Base-by-base conservation (phyloP, 768 basidiomycete genomes). In the Suillus brevipes region DNA sequence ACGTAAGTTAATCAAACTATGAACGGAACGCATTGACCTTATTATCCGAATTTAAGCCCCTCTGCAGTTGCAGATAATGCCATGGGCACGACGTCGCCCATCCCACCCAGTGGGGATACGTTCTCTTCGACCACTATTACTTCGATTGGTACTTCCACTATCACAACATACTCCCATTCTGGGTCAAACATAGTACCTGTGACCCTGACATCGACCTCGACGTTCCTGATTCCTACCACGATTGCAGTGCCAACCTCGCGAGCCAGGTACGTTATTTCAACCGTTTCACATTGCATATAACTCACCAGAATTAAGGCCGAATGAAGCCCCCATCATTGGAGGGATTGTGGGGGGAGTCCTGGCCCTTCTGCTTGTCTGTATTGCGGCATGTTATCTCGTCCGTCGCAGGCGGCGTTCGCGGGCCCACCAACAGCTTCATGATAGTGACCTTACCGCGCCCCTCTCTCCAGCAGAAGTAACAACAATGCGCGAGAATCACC, bases 261-360 rank as follows among this genome's bases (percentile, higher is more conserved):
- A 40, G 5, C 45, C 14, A 64, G 49, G 64, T 64, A 50, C 37
- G 64, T 25, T 6, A 50, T 16, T 61, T 34, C 18, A 28, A 28
- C 10, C 25, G 6, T 28, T 14, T 52, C 14, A 37, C 13, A 37
- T 47, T 34, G 18, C 36, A 62, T 40, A n/a, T 40, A 28, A 50
- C 45, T 16, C 6, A 25, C 37, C 2, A 25, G 13, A 6, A 28
- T 64, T 13, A 50, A 63, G 38, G 37, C 53, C 61, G 42, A 50
- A 52, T 34, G 20, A 64, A 61, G 60, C 18, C 16, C 23, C 45
- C 13, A 37, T 66, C 38, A 63, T 66, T 57, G 65, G 56, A 25
- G 65, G 65, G 6, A 10, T 63, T 43, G 63, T 66, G 4, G 62
- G 65, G 18, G 65, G 53, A 16, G 36, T 64, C 9, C 16, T 57